Percentiles rank a stretch among this genome's conserved stretches.
These are phyloP conservation scores for Schoenoplectus triqueter DNA, from an alignment of 202 grass and related monocot species.

Conservation along the genomic window DNA sequence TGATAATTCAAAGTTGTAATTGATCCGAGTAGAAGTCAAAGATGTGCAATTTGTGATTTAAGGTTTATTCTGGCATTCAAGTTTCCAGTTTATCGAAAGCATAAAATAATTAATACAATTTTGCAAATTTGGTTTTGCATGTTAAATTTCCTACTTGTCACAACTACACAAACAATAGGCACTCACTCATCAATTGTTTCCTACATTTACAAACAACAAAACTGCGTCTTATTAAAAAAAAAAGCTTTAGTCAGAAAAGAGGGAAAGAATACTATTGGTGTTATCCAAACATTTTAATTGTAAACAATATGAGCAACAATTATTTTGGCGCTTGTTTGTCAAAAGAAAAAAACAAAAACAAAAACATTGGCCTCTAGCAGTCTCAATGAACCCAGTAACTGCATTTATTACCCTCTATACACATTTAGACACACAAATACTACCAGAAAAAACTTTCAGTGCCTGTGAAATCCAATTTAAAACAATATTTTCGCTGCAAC, in stretches of 20 bases:
- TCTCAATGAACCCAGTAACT: not conserved
- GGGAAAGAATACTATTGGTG: not conserved
- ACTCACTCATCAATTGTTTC: not conserved
- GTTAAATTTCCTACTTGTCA: not conserved
- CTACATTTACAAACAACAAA: not conserved
- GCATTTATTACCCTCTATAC: not conserved
- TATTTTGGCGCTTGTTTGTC: not conserved
- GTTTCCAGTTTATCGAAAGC: not conserved
- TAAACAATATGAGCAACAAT: not conserved
- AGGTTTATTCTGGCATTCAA: not conserved
- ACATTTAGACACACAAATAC: not conserved
- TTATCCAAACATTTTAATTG: not conserved
- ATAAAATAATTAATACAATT: not conserved
- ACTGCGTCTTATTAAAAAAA: not conserved
- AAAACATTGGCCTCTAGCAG: not conserved
- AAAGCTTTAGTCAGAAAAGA: not conserved
- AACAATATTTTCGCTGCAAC: conserved; percentile 50
- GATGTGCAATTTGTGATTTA: not conserved
- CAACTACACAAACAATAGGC: not conserved
- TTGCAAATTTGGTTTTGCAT: not conserved
- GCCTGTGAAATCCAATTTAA: conserved; percentile 1
- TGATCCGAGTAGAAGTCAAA: not conserved
- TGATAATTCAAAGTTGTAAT: not conserved
- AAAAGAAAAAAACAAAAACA: too few species aligned
- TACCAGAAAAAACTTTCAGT: not conserved